A percentile compares a stretch with the other conserved stretches of the same genome.
These are phyloP conservation scores for Pythium aristosporum DNA, from an alignment of 352 stramenopile species.

Conservation along the genomic window DNA sequence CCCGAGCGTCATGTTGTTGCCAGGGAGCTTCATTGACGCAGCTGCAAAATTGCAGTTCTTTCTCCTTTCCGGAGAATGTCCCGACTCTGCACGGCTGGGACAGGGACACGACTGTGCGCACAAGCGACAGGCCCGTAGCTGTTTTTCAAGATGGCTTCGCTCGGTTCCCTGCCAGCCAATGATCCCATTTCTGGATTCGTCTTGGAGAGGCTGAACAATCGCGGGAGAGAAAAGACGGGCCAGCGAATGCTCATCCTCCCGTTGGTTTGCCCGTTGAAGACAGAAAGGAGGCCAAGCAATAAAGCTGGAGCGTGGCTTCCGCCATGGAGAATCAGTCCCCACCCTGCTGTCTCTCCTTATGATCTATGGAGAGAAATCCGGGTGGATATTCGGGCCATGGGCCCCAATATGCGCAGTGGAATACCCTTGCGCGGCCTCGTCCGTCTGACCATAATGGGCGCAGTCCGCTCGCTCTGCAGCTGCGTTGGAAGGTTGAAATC, in stretches of 20 bases:
- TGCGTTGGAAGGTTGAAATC: too few relatives aligned
- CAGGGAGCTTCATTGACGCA: slow-evolving; percentile 8
- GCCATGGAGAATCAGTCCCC: too few relatives aligned
- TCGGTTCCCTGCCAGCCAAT: slow-evolving; percentile 15
- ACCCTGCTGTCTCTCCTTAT: too few relatives aligned
- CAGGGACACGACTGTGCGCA: slow-evolving; percentile 4
- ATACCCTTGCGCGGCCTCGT: background rate
- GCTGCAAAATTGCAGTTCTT: slow-evolving; percentile 7
- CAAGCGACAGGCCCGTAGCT: background rate
- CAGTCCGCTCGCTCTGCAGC: too few relatives aligned
- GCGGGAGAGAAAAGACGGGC: background rate
- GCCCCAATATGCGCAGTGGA: too few relatives aligned
- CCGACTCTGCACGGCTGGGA: slow-evolving; percentile 13
- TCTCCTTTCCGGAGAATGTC: background rate
- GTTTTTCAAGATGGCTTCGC: slow-evolving; percentile 23
- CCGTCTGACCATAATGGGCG: background rate
- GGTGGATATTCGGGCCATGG: too few relatives aligned
- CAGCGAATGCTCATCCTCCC: background rate
- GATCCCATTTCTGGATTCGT: slow-evolving; percentile 6
- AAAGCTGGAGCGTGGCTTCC: too few relatives aligned
- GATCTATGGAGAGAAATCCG: too few relatives aligned
- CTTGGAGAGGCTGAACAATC: background rate
- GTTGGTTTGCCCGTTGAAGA: too few relatives aligned
- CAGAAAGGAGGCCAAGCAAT: too few relatives aligned
- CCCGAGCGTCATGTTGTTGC: background rate